A percentile compares a stretch with the other conserved stretches of the same genome.
Evolutionary conservation across 164 flowering plant genomes (phyloP).

Genomic region (Saururus chinensis): DNA sequence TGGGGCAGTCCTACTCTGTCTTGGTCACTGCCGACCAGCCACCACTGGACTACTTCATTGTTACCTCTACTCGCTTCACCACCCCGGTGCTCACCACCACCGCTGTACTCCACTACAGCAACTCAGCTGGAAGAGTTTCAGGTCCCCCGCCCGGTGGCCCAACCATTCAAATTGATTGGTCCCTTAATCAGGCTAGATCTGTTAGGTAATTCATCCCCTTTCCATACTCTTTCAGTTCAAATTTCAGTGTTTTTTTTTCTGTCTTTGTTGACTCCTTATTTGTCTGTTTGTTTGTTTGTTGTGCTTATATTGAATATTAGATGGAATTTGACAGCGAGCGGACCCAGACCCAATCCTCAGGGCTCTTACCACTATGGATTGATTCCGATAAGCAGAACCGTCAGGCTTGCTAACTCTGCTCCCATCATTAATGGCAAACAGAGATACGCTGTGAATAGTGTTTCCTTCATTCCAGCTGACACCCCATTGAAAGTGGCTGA

Average conservation of each 20-base stretch:
- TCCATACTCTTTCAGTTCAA: no score
- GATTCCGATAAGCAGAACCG: conserved; percentile 57
- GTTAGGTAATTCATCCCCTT: conserved; percentile 38
- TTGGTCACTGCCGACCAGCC: conserved; percentile 85
- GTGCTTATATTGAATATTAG: conserved; percentile 17
- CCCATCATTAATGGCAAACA: conserved; percentile 69
- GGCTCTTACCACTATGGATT: conserved; percentile 89
- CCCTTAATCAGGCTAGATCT: conserved; percentile 73
- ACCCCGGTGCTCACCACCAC: conserved; percentile 62
- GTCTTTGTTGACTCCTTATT: neutral
- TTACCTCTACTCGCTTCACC: conserved; percentile 81
- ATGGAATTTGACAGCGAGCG: conserved; percentile 75
- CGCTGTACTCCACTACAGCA: conserved; percentile 74
- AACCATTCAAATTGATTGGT: conserved; percentile 60
- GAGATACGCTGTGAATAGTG: conserved; percentile 77
- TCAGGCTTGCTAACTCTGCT: conserved; percentile 57
- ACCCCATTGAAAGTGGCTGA: conserved; percentile 87
- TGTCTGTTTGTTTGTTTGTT: neutral
- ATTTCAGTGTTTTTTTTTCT: neutral
- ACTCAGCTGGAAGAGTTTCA: conserved; percentile 47
- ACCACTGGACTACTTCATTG: conserved; percentile 67
- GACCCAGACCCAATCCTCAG: conserved; percentile 94
- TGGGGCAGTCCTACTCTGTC: conserved; percentile 88
- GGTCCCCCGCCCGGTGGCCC: conserved; percentile 83
- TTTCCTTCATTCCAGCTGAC: conserved; percentile 66